phyloP scores from a whole-genome alignment of 192 early-diverging fungal species.

The Coemansia umbellata region DNA sequence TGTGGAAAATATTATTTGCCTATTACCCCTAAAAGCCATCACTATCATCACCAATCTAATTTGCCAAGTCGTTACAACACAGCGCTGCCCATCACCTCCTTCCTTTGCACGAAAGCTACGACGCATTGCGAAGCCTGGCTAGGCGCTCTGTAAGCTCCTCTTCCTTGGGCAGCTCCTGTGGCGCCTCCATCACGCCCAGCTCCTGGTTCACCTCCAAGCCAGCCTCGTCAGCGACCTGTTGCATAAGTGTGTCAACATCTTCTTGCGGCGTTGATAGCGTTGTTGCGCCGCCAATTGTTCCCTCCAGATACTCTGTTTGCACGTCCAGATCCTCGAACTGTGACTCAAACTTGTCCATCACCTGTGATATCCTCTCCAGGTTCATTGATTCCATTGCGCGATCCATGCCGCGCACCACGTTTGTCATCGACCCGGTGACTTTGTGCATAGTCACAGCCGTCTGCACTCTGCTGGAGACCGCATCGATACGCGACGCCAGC shows the following conservation, averaged over 20 bases:
- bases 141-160: conserved; percentile 60
- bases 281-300: conserved; percentile 83
- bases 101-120: not conserved
- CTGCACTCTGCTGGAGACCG: conserved; percentile 84
- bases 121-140: conserved; percentile 60
- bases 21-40: too few species aligned
- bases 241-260: conserved; percentile 92
- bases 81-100: not conserved
- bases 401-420: conserved; percentile 91
- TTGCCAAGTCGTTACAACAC: too few species aligned
- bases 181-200: conserved; percentile 36
- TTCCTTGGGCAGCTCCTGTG: conserved; percentile 56
- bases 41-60: too few species aligned
- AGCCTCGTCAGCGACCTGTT: conserved; percentile 95
- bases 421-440: conserved; percentile 79
- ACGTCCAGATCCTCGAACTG: conserved; percentile 98
- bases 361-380: conserved; percentile 91
- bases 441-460: conserved; percentile 92
- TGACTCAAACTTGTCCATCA: conserved; percentile 98
- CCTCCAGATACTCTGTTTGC: conserved; percentile 96
- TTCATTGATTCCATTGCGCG: conserved; percentile 94
- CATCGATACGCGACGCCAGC: conserved; percentile 89
- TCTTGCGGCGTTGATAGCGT: conserved; percentile 83
- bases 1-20: too few species aligned
- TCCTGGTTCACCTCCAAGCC: conserved; percentile 77